Conservation (phyloP, 306 rosid genomes). For the Morella rubra region DNA sequence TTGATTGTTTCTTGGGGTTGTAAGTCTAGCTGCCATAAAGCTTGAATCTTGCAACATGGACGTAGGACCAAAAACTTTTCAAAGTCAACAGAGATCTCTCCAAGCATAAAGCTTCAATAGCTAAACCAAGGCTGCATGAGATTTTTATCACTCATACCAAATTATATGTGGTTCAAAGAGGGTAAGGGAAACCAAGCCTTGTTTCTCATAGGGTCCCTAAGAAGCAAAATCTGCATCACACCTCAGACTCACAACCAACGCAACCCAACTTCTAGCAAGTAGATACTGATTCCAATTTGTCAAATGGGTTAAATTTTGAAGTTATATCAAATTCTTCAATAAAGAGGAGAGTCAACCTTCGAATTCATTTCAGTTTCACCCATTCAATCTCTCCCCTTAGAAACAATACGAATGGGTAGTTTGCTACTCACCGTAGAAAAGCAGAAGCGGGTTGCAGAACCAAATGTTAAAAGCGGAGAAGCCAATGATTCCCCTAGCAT, state of each 20-base stretch:
- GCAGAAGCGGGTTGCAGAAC: conserved; percentile 41
- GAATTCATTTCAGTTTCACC: not conserved
- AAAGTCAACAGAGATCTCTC: not conserved
- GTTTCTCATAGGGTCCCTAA: not conserved
- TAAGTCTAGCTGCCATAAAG: not conserved
- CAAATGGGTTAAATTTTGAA: not conserved
- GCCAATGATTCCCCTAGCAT: conserved; percentile 58
- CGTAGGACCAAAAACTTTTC: not conserved
- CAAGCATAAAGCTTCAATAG: not conserved
- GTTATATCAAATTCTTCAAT: not conserved
- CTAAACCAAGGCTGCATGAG: not conserved
- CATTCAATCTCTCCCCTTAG: not conserved
- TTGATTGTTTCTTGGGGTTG: not conserved
- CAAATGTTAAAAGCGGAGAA: conserved; percentile 52
- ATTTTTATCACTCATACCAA: not conserved
- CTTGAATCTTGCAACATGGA: not conserved
- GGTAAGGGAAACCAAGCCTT: not conserved
- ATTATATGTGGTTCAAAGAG: not conserved
- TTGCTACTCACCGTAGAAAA: conserved; percentile 43
- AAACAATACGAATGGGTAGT: not conserved
- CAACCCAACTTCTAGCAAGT: not conserved
- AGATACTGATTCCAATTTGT: not conserved
- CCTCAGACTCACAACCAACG: not conserved
- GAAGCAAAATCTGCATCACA: conserved; percentile 1
- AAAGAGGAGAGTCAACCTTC: not conserved